phyloP scores from a whole-genome alignment of 129 eudicot species.

The Pittosporum tobira region DNA sequence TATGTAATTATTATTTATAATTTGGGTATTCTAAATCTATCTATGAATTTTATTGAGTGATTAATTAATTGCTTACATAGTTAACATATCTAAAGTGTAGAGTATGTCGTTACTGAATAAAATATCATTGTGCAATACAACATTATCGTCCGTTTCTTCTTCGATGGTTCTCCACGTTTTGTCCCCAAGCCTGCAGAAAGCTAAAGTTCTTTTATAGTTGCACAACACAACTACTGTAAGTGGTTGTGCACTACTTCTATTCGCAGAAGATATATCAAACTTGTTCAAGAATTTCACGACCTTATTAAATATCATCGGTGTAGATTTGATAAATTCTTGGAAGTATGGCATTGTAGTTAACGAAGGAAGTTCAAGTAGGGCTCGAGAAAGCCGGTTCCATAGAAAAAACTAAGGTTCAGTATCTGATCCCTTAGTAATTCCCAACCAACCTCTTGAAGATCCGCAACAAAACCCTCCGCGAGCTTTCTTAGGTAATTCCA shows the following conservation, averaged over 20 bases:
- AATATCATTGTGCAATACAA: neutral
- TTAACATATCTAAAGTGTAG: neutral
- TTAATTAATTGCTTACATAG: no score
- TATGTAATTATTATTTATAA: no score
- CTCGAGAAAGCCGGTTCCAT: neutral
- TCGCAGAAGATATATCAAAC: neutral
- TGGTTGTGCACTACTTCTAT: neutral
- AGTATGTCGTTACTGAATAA: neutral
- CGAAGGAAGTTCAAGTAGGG: neutral
- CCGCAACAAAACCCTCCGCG: neutral
- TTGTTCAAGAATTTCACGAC: neutral
- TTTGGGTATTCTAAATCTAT: no score
- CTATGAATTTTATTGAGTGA: no score
- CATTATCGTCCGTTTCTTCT: neutral
- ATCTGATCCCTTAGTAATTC: neutral
- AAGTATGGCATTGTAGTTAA: neutral
- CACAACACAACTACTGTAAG: neutral
- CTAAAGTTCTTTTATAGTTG: neutral
- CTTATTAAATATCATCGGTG: no score
- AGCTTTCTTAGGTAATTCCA: neutral
- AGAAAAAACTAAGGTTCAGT: neutral
- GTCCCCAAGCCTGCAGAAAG: neutral
- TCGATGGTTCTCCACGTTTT: neutral
- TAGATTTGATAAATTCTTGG: neutral
- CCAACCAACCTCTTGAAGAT: neutral